Percentiles rank a stretch among this genome's conserved stretches.
Conservation (phyloP, 2,329 filamentous ascomycete genomes). For the Aaosphaeria arxii region DNA sequence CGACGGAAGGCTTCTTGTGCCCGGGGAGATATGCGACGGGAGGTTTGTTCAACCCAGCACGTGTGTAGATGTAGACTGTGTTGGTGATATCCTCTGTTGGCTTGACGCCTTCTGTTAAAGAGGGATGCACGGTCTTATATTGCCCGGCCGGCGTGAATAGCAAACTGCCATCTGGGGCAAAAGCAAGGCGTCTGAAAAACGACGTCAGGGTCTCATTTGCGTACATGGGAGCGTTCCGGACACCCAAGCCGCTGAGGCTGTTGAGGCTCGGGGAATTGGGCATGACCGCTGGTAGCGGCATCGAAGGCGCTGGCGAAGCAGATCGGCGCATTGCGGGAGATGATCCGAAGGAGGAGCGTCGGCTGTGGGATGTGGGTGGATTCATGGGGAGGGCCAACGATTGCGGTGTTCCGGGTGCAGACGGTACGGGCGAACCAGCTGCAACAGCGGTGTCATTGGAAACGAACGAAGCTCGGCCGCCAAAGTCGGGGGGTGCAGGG, state of each 20-base stretch:
- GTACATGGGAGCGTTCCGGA: constrained; percentile 86
- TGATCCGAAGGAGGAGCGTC: constrained; percentile 87
- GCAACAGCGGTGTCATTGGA: constrained; percentile 51
- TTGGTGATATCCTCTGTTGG: constrained; percentile 84
- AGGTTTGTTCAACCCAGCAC: constrained; percentile 93
- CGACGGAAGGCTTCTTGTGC: constrained; percentile 97
- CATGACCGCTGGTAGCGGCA: constrained; percentile 94
- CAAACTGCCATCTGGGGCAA: constrained; percentile 91
- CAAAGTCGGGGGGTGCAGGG: constrained; percentile 82
- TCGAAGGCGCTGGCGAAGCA: constrained; percentile 86
- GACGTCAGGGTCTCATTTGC: constrained; percentile 96
- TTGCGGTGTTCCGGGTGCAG: constrained; percentile 89
- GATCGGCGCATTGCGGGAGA: constrained; percentile 78
- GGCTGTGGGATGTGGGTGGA: constrained; percentile 85
- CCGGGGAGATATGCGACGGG: constrained; percentile 93
- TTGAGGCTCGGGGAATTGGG: constrained; percentile 84
- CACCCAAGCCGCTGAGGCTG: constrained; percentile 42
- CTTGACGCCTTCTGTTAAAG: constrained; percentile 66
- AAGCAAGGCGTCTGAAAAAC: constrained; percentile 90
- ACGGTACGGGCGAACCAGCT: constrained; percentile 79
- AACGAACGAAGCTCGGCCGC: constrained; percentile 63
- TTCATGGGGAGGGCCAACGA: constrained; percentile 93
- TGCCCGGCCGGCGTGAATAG: constrained; percentile 93
- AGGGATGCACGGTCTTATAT: constrained; percentile 76
- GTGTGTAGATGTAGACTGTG: constrained; percentile 96